These are phyloP conservation scores for Scheffersomyces ergatensis DNA, from an alignment of 805 yeast species.

Conservation along the genomic window DNA sequence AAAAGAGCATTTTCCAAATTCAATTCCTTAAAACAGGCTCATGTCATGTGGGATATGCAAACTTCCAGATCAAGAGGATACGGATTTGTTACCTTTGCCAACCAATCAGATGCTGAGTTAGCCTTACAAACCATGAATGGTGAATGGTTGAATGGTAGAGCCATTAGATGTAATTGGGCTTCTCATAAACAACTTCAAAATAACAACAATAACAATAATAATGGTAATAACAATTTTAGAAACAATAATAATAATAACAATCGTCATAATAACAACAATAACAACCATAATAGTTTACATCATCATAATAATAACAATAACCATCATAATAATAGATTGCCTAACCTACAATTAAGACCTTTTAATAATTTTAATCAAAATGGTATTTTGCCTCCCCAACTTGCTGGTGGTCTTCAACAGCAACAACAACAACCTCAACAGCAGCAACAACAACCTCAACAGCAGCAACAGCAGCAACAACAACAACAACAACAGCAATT, in stretches of 20 bases:
- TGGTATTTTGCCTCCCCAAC: constrained; percentile 3
- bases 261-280: constrained; percentile 8
- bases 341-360: background rate
- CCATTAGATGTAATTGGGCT: constrained; percentile 88
- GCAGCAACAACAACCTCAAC: too few relatives aligned
- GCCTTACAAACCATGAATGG: constrained; percentile 79
- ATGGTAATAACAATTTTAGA: constrained; percentile 10
- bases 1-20: constrained; percentile 54
- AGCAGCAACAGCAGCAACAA: background rate
- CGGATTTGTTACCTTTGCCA: constrained; percentile 79
- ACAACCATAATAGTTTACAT: constrained; percentile 5
- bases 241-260: constrained; percentile 13
- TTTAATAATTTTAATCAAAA: background rate
- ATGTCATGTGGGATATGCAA: constrained; percentile 97
- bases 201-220: constrained; percentile 13
- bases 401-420: background rate
- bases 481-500: background rate
- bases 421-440: background rate
- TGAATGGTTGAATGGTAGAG: constrained; percentile 65
- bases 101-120: constrained; percentile 65
- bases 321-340: constrained; percentile 4
- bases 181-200: constrained; percentile 53
- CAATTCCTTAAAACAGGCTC: constrained; percentile 70
- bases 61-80: constrained; percentile 89
- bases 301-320: constrained; percentile 14